Evolutionary conservation across 1,139 yeast species (phyloP).

Genomic region (Casaregolazyma suthepensis): DNA sequence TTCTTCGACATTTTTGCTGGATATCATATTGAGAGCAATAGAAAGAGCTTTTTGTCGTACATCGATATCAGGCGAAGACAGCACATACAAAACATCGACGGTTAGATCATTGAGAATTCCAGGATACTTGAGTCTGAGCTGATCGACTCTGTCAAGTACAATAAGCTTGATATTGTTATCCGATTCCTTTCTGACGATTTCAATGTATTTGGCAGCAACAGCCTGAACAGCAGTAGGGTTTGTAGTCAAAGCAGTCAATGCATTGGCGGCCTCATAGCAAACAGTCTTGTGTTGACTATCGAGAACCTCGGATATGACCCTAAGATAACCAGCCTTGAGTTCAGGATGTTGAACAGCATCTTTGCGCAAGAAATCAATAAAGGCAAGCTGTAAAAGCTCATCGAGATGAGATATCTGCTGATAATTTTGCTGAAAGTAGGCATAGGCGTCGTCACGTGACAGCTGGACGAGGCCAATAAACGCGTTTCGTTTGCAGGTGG

Average conservation of each 20-base stretch:
- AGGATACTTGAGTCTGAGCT: conserved; percentile 67
- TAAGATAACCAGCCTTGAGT: conserved; percentile 64
- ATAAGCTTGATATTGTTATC: conserved; percentile 92
- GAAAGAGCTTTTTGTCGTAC: conserved; percentile 85
- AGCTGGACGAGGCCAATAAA: conserved; percentile 80
- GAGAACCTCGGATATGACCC: conserved; percentile 65
- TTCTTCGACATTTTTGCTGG: conserved; percentile 89
- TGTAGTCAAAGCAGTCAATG: conserved; percentile 67
- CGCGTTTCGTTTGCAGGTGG: conserved; percentile 94
- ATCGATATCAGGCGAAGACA: conserved; percentile 82
- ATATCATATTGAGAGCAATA: conserved; percentile 70
- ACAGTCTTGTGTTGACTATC: conserved; percentile 73
- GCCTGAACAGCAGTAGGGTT: conserved; percentile 68
- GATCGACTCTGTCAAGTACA: conserved; percentile 79
- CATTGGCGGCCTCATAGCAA: conserved; percentile 84
- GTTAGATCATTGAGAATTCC: conserved; percentile 82
- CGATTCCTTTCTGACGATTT: conserved; percentile 82
- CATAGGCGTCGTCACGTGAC: conserved; percentile 79
- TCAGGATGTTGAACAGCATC: conserved; percentile 65
- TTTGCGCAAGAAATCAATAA: conserved; percentile 84
- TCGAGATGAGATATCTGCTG: conserved; percentile 63
- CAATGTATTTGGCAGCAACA: conserved; percentile 77
- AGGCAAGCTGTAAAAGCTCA: conserved; percentile 79
- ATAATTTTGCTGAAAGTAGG: conserved; percentile 70
- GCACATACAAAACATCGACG: conserved; percentile 78